Evolutionary conservation across 2,329 filamentous ascomycete genomes (phyloP).

Genomic region (Aspergillus sp.): DNA sequence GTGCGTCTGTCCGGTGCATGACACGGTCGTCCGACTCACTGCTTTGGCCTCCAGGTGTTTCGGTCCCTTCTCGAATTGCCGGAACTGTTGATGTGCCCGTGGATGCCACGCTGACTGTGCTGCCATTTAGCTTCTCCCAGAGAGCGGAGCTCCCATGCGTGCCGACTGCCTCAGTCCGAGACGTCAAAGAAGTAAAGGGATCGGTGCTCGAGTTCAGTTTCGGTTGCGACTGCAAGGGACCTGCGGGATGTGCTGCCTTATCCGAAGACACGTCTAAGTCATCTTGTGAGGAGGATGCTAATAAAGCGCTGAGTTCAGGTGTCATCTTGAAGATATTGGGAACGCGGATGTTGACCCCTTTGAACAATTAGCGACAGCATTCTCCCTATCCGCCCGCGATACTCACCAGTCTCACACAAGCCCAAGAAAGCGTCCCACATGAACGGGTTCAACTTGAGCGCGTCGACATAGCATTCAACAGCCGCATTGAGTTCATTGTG

Average conservation of each 20-base stretch:
- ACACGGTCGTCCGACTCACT: constrained; percentile 45
- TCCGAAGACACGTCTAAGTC: constrained; percentile 35
- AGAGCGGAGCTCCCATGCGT: constrained; percentile 47
- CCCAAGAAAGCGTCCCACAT: constrained; percentile 97
- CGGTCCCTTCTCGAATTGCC: constrained; percentile 57
- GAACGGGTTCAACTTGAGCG: constrained; percentile 86
- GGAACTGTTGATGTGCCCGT: constrained; percentile 27
- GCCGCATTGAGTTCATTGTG: constrained; percentile 81
- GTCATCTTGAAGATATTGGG: constrained; percentile 83
- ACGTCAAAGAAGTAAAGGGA: constrained; percentile 43
- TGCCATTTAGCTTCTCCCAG: constrained; percentile 53
- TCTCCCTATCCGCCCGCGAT: neutral
- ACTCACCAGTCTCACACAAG: constrained; percentile 73
- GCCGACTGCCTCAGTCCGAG: constrained; percentile 35
- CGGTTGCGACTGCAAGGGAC: constrained; percentile 39
- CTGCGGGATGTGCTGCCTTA: constrained; percentile 33
- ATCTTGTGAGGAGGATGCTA: constrained; percentile 41
- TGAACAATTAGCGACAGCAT: neutral
- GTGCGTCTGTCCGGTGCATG: constrained; percentile 34
- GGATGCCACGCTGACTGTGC: constrained; percentile 45
- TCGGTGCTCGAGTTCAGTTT: constrained; percentile 42
- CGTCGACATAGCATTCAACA: constrained; percentile 81
- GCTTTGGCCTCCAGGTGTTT: constrained; percentile 61
- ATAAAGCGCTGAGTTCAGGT: constrained; percentile 59
- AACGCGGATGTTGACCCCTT: constrained; percentile 76